A percentile compares a stretch with the other conserved stretches of the same genome.
Conservation (phyloP, 2,329 filamentous ascomycete genomes). For the Catunica adiposa region DNA sequence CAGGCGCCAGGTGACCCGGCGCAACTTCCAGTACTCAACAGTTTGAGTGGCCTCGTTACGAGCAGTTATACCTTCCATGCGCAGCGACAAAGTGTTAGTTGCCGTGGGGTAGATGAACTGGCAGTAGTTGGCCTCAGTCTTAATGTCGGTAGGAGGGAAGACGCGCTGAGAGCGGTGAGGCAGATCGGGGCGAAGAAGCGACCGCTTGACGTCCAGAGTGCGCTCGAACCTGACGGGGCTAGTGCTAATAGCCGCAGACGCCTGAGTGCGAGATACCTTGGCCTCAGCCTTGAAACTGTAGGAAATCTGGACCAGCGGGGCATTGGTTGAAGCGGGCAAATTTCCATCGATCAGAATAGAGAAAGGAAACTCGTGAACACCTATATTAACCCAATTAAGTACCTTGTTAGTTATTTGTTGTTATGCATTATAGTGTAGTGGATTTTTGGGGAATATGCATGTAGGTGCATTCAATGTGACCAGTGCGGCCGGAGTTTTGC, state of each 20-base stretch:
- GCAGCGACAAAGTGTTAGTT: conserved; percentile 61
- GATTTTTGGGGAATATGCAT: neutral
- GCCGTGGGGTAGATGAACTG: conserved; percentile 76
- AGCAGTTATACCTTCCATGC: conserved; percentile 70
- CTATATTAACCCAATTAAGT: conserved; percentile 22
- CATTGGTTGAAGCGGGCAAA: conserved; percentile 69
- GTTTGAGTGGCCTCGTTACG: conserved; percentile 52
- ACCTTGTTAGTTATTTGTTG: conserved; percentile 15
- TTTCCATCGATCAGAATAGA: conserved; percentile 72
- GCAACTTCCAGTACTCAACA: conserved; percentile 68
- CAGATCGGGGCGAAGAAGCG: conserved; percentile 53
- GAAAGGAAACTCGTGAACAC: conserved; percentile 68
- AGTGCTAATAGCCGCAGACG: conserved; percentile 26
- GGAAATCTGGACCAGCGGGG: conserved; percentile 52
- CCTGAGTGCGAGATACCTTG: conserved; percentile 39
- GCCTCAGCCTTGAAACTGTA: conserved; percentile 63
- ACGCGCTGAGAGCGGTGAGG: conserved; percentile 85
- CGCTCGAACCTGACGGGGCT: conserved; percentile 44
- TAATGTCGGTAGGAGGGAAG: conserved; percentile 91
- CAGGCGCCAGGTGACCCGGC: conserved; percentile 83
- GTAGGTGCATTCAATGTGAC: neutral
- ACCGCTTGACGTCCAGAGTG: conserved; percentile 59
- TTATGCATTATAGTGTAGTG: conserved; percentile 1
- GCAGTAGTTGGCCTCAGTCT: conserved; percentile 65
- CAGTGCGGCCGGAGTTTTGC: neutral